phyloP scores from a whole-genome alignment of 441 rosid genomes.

The Croton laevigatus region DNA sequence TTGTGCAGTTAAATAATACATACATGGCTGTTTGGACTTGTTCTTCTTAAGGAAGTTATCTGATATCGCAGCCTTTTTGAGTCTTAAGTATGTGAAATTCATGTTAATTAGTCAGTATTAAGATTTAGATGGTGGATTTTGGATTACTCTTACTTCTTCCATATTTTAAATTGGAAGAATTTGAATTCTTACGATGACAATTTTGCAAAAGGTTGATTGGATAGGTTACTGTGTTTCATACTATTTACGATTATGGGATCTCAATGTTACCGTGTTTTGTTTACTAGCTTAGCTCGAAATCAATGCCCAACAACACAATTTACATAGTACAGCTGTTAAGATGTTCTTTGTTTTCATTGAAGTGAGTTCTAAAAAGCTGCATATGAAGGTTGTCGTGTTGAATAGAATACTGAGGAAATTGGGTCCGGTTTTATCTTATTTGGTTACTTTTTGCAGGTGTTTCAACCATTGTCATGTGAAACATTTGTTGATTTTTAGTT shows the following conservation, averaged over 20 bases:
- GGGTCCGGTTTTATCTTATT: background rate
- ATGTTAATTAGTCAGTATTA: background rate
- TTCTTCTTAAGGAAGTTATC: background rate
- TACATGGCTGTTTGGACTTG: background rate
- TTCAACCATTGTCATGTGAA: too few species aligned
- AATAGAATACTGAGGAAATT: background rate
- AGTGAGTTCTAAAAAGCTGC: background rate
- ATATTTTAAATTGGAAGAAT: background rate
- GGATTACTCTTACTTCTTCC: background rate
- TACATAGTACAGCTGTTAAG: background rate
- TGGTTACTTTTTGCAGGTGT: background rate
- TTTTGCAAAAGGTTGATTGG: background rate
- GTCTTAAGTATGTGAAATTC: background rate
- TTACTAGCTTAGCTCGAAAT: background rate
- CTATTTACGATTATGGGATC: background rate
- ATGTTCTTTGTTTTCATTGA: background rate
- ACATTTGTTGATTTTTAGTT: constrained; percentile 1
- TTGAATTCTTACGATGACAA: background rate
- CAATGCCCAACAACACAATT: background rate
- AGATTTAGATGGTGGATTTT: background rate
- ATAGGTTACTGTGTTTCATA: background rate
- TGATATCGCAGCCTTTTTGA: background rate
- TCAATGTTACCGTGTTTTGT: background rate
- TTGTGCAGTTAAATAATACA: background rate
- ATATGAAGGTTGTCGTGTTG: constrained; percentile 2